These are phyloP conservation scores for Rhodotorula sp. DNA, from an alignment of 1,284 basidiomycete species.

Conservation along the genomic window DNA sequence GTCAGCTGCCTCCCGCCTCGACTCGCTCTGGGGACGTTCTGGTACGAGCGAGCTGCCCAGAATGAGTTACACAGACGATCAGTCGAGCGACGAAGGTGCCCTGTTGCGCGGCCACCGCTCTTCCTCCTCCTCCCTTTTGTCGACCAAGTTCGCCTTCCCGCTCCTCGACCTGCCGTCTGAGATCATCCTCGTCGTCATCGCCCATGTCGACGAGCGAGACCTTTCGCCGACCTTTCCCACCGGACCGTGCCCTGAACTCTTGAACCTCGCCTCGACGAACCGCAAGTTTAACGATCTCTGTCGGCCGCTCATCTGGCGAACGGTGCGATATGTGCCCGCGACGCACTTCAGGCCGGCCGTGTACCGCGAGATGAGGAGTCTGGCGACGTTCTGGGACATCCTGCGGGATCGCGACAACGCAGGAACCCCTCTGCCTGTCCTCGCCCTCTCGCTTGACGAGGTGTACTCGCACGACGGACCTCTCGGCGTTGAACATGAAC, in stretches of 20 bases:
- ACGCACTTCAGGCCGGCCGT: neutral
- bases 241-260: slow-evolving; percentile 38
- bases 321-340: slow-evolving; percentile 8
- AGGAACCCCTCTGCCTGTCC: neutral
- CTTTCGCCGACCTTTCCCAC: slow-evolving; percentile 40
- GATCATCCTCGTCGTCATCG: slow-evolving; percentile 36
- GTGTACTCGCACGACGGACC: too few species aligned
- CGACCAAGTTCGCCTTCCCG: slow-evolving; percentile 11
- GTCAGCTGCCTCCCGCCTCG: too few species aligned
- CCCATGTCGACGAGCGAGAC: slow-evolving; percentile 25
- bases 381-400: neutral
- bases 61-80: neutral
- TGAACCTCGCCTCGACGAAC: slow-evolving; percentile 40
- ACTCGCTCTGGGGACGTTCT: neutral
- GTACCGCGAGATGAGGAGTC: slow-evolving; percentile 1
- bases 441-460: slow-evolving; percentile 2
- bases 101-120: neutral
- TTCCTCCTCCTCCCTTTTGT: neutral
- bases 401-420: neutral
- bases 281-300: slow-evolving; percentile 38
- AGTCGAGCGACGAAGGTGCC: too few species aligned
- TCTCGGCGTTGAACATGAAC: too few species aligned
- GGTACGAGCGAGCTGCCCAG: neutral
- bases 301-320: slow-evolving; percentile 21
- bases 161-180: slow-evolving; percentile 43